These are phyloP conservation scores for Lentinula novae-zelandiae DNA, from an alignment of 1,284 basidiomycete species.

Conservation along the genomic window DNA sequence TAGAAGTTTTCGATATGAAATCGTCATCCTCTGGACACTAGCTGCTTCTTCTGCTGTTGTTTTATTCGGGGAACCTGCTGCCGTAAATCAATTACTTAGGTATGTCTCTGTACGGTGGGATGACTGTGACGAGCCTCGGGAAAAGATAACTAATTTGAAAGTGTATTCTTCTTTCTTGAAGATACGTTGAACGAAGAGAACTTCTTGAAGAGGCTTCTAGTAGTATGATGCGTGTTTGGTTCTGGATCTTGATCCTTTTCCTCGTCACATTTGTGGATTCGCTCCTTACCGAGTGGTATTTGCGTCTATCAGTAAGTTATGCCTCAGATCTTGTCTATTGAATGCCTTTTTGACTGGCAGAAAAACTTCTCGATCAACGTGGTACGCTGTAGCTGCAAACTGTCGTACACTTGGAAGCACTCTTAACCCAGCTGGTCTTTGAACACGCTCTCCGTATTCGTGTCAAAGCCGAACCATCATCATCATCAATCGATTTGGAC, in stretches of 20 bases:
- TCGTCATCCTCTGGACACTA: slow-evolving; percentile 30
- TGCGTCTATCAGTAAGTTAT: slow-evolving; percentile 24
- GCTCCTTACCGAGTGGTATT: slow-evolving; percentile 33
- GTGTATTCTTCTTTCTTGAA: no score
- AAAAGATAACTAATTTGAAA: no score
- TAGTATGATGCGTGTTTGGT: slow-evolving; percentile 19
- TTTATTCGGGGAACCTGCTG: slow-evolving; percentile 43
- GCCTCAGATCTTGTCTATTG: background rate
- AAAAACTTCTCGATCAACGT: no score
- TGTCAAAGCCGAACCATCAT: slow-evolving; percentile 23
- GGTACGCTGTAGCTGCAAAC: background rate
- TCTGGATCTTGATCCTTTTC: slow-evolving; percentile 22
- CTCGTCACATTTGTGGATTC: slow-evolving; percentile 38
- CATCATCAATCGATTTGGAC: background rate
- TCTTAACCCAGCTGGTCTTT: slow-evolving; percentile 46
- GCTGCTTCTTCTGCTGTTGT: slow-evolving; percentile 26
- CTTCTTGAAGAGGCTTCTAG: background rate
- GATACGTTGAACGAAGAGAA: no score
- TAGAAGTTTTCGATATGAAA: slow-evolving; percentile 34
- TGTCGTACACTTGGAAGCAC: slow-evolving; percentile 30
- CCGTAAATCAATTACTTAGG: slow-evolving; percentile 39
- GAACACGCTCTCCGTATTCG: slow-evolving; percentile 40
- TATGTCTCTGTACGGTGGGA: slow-evolving; percentile 13
- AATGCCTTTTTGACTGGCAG: no score
- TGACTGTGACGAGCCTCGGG: slow-evolving; percentile 22